phyloP scores from a whole-genome alignment of 1,139 yeast species.

The Nematodospora anomalae region DNA sequence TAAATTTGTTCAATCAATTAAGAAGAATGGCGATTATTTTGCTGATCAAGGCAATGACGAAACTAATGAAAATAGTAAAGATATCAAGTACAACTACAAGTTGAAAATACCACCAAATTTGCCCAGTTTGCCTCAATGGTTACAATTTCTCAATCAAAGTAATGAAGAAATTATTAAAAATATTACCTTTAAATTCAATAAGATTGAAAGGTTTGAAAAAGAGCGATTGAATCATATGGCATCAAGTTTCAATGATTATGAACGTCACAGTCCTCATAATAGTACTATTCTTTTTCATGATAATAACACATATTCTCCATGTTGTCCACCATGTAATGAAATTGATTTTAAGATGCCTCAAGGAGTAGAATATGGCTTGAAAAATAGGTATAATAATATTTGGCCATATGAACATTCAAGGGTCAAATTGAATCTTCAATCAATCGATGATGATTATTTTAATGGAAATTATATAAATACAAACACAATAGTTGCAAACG shows the following conservation, averaged over 20 bases:
- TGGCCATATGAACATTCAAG: conserved; percentile 51
- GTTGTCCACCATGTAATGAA: conserved; percentile 46
- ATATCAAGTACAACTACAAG: conserved; percentile 23
- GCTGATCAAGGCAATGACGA: too few species aligned
- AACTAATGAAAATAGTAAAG: conserved; percentile 16
- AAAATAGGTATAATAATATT: conserved; percentile 46
- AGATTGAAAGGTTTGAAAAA: conserved; percentile 52
- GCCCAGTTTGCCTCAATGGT: conserved; percentile 48
- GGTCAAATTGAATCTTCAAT: conserved; percentile 27
- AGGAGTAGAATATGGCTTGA: conserved; percentile 47
- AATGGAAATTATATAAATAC: conserved; percentile 41
- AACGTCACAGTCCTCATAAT: conserved; percentile 2
- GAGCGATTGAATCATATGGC: conserved; percentile 39
- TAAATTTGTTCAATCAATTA: conserved; percentile 33
- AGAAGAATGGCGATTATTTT: conserved; percentile 22
- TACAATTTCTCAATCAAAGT: conserved; percentile 29
- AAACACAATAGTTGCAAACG: conserved; percentile 18
- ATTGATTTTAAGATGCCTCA: conserved; percentile 53
- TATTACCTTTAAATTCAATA: conserved; percentile 41
- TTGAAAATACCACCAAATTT: conserved; percentile 37
- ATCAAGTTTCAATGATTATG: conserved; percentile 7
- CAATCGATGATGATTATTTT: conserved; percentile 37
- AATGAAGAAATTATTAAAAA: conserved; percentile 29
- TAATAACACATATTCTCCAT: conserved; percentile 41
- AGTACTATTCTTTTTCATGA: conserved; percentile 14